phyloP scores from a whole-genome alignment of 2,329 filamentous ascomycete genomes.

The Neofusicoccum sp. region DNA sequence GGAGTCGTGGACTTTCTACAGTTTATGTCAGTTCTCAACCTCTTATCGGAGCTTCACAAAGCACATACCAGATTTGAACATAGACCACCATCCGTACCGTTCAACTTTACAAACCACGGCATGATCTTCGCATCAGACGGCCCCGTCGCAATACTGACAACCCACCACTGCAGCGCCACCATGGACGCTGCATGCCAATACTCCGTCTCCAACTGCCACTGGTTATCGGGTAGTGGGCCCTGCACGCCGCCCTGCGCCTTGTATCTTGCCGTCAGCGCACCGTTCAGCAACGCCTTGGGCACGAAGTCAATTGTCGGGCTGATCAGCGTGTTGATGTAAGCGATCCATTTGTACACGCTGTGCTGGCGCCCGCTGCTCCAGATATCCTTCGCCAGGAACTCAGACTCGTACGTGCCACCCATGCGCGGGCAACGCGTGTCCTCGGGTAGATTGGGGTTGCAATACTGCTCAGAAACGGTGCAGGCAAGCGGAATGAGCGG shows the following conservation, averaged over 20 bases:
- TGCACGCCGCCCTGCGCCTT: constrained; percentile 5
- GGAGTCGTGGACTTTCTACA: constrained; percentile 21
- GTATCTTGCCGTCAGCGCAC: constrained; percentile 5
- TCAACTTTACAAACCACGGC: background rate
- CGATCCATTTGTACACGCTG: background rate
- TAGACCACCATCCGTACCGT: background rate
- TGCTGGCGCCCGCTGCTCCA: background rate
- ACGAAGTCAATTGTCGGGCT: background rate
- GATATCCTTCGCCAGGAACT: background rate
- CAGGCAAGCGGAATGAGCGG: constrained; percentile 17
- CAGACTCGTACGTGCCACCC: background rate
- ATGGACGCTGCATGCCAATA: constrained; percentile 17
- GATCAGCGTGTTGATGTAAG: background rate
- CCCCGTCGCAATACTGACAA: constrained; percentile 12
- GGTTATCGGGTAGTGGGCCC: constrained; percentile 13
- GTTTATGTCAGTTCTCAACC: background rate
- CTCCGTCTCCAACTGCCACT: constrained; percentile 22
- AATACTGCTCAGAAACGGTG: constrained; percentile 4
- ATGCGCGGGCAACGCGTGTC: background rate
- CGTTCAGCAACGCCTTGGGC: background rate
- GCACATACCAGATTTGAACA: background rate
- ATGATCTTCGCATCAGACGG: background rate
- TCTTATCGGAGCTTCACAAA: background rate
- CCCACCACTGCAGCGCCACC: constrained; percentile 10
- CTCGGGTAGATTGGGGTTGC: constrained; percentile 19